Evolutionary conservation across 2,329 filamentous ascomycete species (phyloP), one percentile per base, ranked within the genome.

Genomic region (Beauveria sp.): DNA sequence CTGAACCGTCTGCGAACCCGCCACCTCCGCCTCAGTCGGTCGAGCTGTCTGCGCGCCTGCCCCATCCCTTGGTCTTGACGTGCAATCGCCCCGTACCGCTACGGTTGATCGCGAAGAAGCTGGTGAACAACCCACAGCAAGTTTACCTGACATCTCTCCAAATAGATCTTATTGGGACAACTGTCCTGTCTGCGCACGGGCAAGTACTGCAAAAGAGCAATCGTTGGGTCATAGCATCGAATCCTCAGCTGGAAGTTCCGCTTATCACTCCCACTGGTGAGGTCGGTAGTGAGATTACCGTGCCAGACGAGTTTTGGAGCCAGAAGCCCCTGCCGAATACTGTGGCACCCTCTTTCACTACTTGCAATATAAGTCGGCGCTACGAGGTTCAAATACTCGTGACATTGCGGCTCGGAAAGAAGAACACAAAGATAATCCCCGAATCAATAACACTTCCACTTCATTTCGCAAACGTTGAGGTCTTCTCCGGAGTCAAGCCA

Each of bases 401-500:
- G 96, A 8, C 91, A 91, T 1, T 74, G 97, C 43, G 86, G 85
- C 62, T 93, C 91, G 80, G 89, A 7, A 82, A 82, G 34, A 71
- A 73, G 34, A 67, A 68, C 28, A 69, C 71, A 4, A 62, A 68
- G 34, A 66, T 68, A 45, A 68, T 74, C 18, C 82, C 88, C n/a
- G 90, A 96, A 75, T 81, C 87, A 57, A 85, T 96, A 40, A 83
- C 89, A 61, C 81, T 96, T 3, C 91, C 93, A 5, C 79, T 99
- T 20, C 83, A 88, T 64, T 87, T 98, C 69, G 85, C 87, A 52
- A 73, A 77, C 40, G 82, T 96, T 56, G 83, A 91, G 61, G 85
- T 99, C 18, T 98, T 84, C 73, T 96, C 93, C 1, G 95, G 95
- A 67, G 92, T 98, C 66, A 82, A 84, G 24, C 93, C 95, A 14